phyloP scores from a whole-genome alignment of 768 basidiomycete species.

The Macrolepiota fuliginosa region DNA sequence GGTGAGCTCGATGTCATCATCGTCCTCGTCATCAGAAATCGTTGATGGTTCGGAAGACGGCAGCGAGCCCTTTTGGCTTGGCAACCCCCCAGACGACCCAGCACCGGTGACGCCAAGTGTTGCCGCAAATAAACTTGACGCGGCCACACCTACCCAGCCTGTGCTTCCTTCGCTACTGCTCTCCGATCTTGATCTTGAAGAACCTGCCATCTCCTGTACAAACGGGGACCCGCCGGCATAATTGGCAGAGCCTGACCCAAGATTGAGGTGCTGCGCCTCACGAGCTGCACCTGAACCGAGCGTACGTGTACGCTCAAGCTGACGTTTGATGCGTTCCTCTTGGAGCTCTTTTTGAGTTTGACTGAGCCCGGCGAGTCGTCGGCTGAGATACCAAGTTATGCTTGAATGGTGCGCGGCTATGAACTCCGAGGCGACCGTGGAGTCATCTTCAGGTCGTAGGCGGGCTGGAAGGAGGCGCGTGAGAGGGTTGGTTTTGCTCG shows the following conservation, averaged over 20 bases:
- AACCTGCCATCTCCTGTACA: constrained; percentile 19
- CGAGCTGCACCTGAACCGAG: constrained; percentile 78
- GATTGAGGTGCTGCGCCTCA: constrained; percentile 44
- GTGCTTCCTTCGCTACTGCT: constrained; percentile 10
- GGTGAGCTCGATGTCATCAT: constrained; percentile 80
- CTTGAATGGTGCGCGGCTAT: constrained; percentile 92
- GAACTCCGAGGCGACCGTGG: constrained; percentile 58
- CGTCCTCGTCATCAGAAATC: constrained; percentile 54
- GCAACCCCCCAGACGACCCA: constrained; percentile 18
- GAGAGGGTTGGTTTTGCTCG: constrained; percentile 63
- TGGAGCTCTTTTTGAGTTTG: constrained; percentile 85
- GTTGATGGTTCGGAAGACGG: constrained; percentile 29
- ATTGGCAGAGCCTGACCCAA: constrained; percentile 30
- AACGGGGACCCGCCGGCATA: constrained; percentile 18
- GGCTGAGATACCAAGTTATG: constrained; percentile 88
- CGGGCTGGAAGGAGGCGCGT: constrained; percentile 71
- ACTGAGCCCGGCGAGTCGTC: constrained; percentile 76
- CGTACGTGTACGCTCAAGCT: constrained; percentile 78
- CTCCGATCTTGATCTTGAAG: constrained; percentile 30
- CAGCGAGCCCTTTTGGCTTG: constrained; percentile 10
- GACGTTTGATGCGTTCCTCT: constrained; percentile 88
- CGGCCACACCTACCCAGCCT: constrained; percentile 58
- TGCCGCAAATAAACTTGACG: constrained; percentile 56
- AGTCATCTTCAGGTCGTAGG: constrained; percentile 51
- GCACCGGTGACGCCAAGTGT: constrained; percentile 46